Conservation (phyloP, 371 early-diverging fungal species). For the Parasitella parasitica region DNA sequence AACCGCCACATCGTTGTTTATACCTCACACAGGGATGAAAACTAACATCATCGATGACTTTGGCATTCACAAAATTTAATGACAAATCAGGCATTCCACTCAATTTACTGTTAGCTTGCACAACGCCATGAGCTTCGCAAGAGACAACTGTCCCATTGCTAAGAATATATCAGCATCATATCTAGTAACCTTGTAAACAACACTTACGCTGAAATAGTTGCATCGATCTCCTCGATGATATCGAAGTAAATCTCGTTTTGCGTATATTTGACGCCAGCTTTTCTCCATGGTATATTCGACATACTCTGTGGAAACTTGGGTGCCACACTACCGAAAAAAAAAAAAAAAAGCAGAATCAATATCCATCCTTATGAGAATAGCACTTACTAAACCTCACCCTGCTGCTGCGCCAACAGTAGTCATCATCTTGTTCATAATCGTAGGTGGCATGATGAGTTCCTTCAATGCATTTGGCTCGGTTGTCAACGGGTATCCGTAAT, state of each 20-base stretch:
- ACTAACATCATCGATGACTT: constrained; percentile 76
- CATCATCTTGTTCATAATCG: constrained; percentile 81
- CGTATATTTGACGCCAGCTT: constrained; percentile 83
- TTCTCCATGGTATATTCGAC: constrained; percentile 84
- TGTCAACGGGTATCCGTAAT: constrained; percentile 85
- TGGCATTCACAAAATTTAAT: constrained; percentile 70
- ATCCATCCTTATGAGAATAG: too few relatives aligned
- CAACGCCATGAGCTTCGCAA: constrained; percentile 79
- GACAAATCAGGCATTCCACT: constrained; percentile 91
- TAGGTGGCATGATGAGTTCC: constrained; percentile 87
- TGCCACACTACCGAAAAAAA: constrained; percentile 31
- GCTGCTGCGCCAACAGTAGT: constrained; percentile 77
- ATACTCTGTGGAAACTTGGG: constrained; percentile 56
- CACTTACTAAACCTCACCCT: too few relatives aligned
- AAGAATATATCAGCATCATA: neutral
- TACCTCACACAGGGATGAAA: constrained; percentile 90
- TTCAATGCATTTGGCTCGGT: constrained; percentile 86
- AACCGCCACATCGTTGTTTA: neutral
- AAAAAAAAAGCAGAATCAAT: neutral
- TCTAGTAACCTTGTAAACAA: neutral
- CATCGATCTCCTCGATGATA: constrained; percentile 86
- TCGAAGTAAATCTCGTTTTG: constrained; percentile 95
- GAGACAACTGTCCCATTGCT: constrained; percentile 74
- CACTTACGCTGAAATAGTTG: constrained; percentile 71
- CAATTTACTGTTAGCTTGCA: constrained; percentile 73